These are phyloP conservation scores for Selaginella tamariscina DNA, from an alignment of 75 land plant genomes.

Conservation along the genomic window DNA sequence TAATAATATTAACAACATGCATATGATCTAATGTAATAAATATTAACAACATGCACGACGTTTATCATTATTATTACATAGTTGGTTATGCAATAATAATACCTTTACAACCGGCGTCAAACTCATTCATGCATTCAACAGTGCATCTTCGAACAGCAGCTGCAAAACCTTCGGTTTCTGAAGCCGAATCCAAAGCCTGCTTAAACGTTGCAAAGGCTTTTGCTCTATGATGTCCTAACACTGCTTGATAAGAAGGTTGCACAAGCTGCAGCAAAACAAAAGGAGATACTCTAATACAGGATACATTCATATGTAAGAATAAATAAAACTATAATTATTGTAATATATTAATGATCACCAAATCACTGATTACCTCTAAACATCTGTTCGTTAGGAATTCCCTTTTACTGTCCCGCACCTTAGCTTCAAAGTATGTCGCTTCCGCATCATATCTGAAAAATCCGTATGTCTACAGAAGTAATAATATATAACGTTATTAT, in stretches of 20 bases:
- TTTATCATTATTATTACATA: too few relatives aligned
- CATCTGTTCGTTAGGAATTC: not conserved
- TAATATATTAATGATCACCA: too few relatives aligned
- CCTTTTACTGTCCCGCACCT: not conserved
- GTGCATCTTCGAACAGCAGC: not conserved
- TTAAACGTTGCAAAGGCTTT: not conserved
- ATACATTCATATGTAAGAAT: too few relatives aligned
- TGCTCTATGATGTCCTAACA: not conserved
- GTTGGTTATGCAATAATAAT: too few relatives aligned
- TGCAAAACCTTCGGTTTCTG: constrained; percentile 8
- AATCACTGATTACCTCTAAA: constrained; percentile 8
- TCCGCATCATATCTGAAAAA: constrained; percentile 9
- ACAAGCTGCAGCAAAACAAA: not conserved
- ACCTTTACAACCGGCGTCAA: constrained; percentile 9
- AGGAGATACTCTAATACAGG: too few relatives aligned
- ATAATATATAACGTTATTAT: not conserved
- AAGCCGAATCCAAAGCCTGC: not conserved
- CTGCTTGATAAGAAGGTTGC: constrained; percentile 5
- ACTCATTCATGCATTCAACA: not conserved
- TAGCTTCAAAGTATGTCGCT: not conserved
- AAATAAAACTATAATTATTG: too few relatives aligned
- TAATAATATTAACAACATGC: too few relatives aligned
- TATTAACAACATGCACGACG: too few relatives aligned
- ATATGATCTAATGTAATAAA: too few relatives aligned
- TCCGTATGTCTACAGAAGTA: too few relatives aligned